Percentiles rank a stretch among this genome's conserved stretches.
phyloP scores from a whole-genome alignment of 768 basidiomycete species.

The Multifurca ochricompacta region DNA sequence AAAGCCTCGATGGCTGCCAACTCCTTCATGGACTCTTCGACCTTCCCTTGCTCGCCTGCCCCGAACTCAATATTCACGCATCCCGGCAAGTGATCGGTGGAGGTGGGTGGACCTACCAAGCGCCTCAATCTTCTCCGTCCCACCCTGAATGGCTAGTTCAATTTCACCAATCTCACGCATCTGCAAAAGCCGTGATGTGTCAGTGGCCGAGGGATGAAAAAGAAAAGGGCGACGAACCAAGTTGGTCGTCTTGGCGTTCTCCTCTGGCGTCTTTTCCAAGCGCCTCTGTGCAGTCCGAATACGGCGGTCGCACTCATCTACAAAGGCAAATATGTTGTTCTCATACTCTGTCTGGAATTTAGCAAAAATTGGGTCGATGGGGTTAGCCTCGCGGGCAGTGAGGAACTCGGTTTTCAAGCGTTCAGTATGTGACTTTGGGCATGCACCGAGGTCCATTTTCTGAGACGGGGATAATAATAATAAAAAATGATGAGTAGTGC shows the following conservation, averaged over 20 bases:
- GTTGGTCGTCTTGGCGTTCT: constrained; percentile 98
- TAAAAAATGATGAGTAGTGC: background rate
- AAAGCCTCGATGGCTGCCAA: constrained; percentile 96
- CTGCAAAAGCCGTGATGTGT: constrained; percentile 31
- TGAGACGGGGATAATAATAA: constrained; percentile 27
- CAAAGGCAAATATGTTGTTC: constrained; percentile 89
- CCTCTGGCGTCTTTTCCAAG: constrained; percentile 98
- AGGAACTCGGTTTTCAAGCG: constrained; percentile 87
- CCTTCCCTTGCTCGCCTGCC: constrained; percentile 94
- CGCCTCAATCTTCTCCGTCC: constrained; percentile 95
- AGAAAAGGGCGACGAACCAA: constrained; percentile 44
- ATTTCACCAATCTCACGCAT: constrained; percentile 99
- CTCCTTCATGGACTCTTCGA: constrained; percentile 97
- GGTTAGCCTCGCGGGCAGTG: constrained; percentile 65
- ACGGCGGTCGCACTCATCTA: constrained; percentile 96
- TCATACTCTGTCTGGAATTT: constrained; percentile 95
- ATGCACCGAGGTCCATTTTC: constrained; percentile 99
- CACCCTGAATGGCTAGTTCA: constrained; percentile 96
- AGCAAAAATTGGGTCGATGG: constrained; percentile 72
- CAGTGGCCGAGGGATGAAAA: background rate
- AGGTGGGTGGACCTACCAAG: constrained; percentile 50
- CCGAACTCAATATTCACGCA: constrained; percentile 1
- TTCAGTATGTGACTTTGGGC: constrained; percentile 94
- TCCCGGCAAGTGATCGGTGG: background rate
- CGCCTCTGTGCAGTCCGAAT: constrained; percentile 90